phyloP scores from a whole-genome alignment of 345 rosid genomes.

The Camelina sativa region DNA sequence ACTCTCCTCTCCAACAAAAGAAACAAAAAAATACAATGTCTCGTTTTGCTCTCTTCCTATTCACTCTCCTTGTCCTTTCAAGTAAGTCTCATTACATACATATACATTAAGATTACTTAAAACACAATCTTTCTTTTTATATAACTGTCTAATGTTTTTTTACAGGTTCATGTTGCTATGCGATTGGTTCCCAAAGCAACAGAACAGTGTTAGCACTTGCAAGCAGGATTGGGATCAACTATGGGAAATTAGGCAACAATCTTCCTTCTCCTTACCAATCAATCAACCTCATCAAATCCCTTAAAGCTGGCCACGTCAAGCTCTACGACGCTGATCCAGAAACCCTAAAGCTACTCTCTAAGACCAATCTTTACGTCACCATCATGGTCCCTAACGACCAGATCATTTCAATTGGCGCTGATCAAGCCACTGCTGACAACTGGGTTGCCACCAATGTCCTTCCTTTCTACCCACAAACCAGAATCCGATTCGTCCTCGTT shows the following conservation, averaged over 20 bases:
- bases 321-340: constrained; percentile 66
- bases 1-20: background rate
- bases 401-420: constrained; percentile 51
- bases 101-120: background rate
- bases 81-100: constrained; percentile 35
- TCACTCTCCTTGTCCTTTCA: constrained; percentile 35
- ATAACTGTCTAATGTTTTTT: background rate
- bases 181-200: constrained; percentile 11
- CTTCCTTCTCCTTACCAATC: constrained; percentile 63
- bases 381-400: constrained; percentile 69
- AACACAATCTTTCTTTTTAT: background rate
- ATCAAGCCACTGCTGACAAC: constrained; percentile 49
- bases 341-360: constrained; percentile 54
- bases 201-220: constrained; percentile 29
- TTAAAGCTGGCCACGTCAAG: constrained; percentile 60
- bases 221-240: constrained; percentile 43
- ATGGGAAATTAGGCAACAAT: constrained; percentile 48
- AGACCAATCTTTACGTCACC: constrained; percentile 58
- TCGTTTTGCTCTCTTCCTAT: constrained; percentile 34
- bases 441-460: constrained; percentile 63
- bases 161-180: constrained; percentile 35
- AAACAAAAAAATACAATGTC: constrained; percentile 23
- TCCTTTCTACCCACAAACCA: constrained; percentile 57
- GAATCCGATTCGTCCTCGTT: constrained; percentile 58
- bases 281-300: constrained; percentile 51